Evolutionary conservation across 305 asterid species (phyloP).

Genomic region (Fraxinus albicans): DNA sequence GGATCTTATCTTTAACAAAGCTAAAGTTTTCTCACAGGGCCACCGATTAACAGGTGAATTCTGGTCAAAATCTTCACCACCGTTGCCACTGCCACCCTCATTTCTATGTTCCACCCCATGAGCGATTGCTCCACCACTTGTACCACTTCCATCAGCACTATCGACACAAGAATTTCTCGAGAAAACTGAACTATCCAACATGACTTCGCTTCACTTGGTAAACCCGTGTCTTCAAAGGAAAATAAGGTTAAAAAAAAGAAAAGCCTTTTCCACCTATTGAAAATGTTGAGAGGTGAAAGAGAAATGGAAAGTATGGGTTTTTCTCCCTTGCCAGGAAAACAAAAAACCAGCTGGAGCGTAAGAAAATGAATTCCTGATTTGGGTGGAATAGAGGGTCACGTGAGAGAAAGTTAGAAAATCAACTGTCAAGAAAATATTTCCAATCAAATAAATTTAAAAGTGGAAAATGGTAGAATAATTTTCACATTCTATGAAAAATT

Average conservation of each 20-base stretch:
- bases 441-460: too few relatives aligned
- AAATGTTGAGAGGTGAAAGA: too few relatives aligned
- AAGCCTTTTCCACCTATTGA: background rate
- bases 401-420: too few relatives aligned
- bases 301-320: too few relatives aligned
- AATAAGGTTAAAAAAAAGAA: background rate
- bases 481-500: too few relatives aligned
- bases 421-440: too few relatives aligned
- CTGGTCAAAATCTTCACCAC: slow-evolving; percentile 37
- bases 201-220: slow-evolving; percentile 24
- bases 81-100: slow-evolving; percentile 35
- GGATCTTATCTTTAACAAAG: slow-evolving; percentile 73
- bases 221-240: background rate
- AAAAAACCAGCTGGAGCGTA: too few relatives aligned
- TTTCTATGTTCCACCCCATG: slow-evolving; percentile 32
- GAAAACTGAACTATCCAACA: slow-evolving; percentile 50
- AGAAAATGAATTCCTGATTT: too few relatives aligned
- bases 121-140: slow-evolving; percentile 28
- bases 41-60: slow-evolving; percentile 57
- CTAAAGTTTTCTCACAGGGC: slow-evolving; percentile 73
- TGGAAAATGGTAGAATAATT: too few relatives aligned
- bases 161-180: slow-evolving; percentile 31
- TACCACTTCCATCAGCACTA: slow-evolving; percentile 16
- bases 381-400: too few relatives aligned
- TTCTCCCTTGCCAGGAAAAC: too few relatives aligned